Percentiles rank a stretch among this genome's conserved stretches.
These are phyloP conservation scores for Camelina sativa DNA, from an alignment of 345 rosid genomes.

Conservation along the genomic window DNA sequence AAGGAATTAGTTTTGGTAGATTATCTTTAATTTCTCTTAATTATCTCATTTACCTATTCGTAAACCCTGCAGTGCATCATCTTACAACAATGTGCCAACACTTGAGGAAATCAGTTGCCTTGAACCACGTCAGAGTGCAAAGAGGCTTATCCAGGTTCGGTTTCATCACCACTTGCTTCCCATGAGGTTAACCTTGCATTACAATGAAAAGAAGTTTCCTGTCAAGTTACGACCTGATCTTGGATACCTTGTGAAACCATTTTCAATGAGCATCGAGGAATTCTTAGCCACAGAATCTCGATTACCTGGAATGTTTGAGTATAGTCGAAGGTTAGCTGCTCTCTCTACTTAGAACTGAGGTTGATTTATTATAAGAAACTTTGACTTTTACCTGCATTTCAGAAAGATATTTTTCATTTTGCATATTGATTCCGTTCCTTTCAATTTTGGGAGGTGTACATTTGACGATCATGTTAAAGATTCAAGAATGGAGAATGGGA, in stretches of 20 bases:
- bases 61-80: slow-evolving; percentile 51
- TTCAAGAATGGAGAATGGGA: slow-evolving; percentile 56
- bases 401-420: no score
- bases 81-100: slow-evolving; percentile 58
- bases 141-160: slow-evolving; percentile 71
- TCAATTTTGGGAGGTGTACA: slow-evolving; percentile 59
- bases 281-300: slow-evolving; percentile 65
- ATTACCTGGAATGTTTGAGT: slow-evolving; percentile 94
- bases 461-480: slow-evolving; percentile 68
- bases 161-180: slow-evolving; percentile 95
- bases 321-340: slow-evolving; percentile 67
- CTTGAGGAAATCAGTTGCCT: slow-evolving; percentile 70
- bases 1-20: slow-evolving; percentile 21
- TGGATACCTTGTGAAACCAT: slow-evolving; percentile 93
- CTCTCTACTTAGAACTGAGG: background rate
- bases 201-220: slow-evolving; percentile 61
- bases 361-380: background rate
- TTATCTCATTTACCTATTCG: background rate
- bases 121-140: slow-evolving; percentile 64
- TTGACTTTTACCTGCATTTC: background rate
- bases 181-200: slow-evolving; percentile 63
- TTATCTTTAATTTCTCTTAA: slow-evolving; percentile 21
- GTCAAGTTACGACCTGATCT: slow-evolving; percentile 93
- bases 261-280: slow-evolving; percentile 61
- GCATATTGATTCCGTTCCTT: background rate